A percentile compares a stretch with the other conserved stretches of the same genome.
Evolutionary conservation across 352 stramenopile species (phyloP).

Genomic region (Phytopythium helicoides): DNA sequence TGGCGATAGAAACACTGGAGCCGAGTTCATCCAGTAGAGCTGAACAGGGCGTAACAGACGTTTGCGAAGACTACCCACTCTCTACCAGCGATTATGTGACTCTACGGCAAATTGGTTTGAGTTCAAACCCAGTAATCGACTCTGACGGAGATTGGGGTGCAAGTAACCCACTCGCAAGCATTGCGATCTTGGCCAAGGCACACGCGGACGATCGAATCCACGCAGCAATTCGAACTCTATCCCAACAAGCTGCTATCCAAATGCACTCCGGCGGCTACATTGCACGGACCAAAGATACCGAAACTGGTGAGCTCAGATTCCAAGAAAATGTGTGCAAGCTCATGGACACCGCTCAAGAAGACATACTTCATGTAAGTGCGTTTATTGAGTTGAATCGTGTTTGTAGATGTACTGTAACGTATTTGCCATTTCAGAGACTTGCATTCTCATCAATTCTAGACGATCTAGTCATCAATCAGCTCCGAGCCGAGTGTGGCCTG

Average conservation of each 20-base stretch:
- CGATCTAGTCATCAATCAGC: constrained; percentile 55
- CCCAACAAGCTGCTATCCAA: constrained; percentile 45
- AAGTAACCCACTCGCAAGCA: constrained; percentile 25
- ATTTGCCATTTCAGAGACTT: constrained; percentile 30
- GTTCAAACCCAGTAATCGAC: background rate
- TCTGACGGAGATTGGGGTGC: constrained; percentile 3
- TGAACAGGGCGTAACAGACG: too few relatives aligned
- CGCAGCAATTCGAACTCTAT: constrained; percentile 32
- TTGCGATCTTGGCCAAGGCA: constrained; percentile 46
- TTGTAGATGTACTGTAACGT: background rate
- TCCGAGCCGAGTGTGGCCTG: constrained; percentile 52
- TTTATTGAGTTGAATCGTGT: background rate
- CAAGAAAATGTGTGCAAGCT: constrained; percentile 19
- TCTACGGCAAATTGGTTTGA: too few relatives aligned
- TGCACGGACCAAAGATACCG: constrained; percentile 9
- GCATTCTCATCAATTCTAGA: constrained; percentile 49
- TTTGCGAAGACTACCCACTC: too few relatives aligned
- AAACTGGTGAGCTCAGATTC: constrained; percentile 12
- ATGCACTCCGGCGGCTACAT: constrained; percentile 38
- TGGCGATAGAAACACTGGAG: background rate
- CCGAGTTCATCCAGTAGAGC: too few relatives aligned
- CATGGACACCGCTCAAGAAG: constrained; percentile 31
- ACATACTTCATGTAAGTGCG: constrained; percentile 33
- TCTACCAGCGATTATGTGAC: too few relatives aligned
- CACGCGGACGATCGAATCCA: constrained; percentile 38